Evolutionary conservation across 164 flowering plant species (phyloP).

Genomic region (Pachysandra terminalis): DNA sequence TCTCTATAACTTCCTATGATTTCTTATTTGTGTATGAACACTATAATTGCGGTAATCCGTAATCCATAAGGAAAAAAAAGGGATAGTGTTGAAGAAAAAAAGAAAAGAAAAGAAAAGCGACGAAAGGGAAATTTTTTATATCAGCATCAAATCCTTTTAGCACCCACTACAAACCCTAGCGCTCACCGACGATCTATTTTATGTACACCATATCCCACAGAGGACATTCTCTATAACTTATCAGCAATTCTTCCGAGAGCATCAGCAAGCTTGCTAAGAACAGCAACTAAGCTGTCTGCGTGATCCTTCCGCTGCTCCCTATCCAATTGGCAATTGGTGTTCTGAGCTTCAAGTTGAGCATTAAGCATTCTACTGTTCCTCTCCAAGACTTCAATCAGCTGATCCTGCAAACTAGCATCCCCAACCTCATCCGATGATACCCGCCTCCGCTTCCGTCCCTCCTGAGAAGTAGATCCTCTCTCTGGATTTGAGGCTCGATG

Average conservation of each 20-base stretch:
- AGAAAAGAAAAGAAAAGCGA: not conserved
- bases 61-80: too few relatives aligned
- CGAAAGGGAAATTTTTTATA: not conserved
- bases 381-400: conserved; percentile 57
- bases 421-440: conserved; percentile 27
- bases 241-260: conserved; percentile 79
- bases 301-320: conserved; percentile 68
- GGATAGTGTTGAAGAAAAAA: not conserved
- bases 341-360: conserved; percentile 72
- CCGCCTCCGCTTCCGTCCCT: conserved; percentile 57
- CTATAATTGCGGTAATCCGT: not conserved
- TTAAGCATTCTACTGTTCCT: conserved; percentile 54
- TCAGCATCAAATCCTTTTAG: not conserved
- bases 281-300: conserved; percentile 50
- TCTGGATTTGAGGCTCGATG: conserved; percentile 45
- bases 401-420: conserved; percentile 38
- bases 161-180: not conserved
- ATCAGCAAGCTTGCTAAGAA: conserved; percentile 78
- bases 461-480: conserved; percentile 48
- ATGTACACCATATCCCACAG: conserved; percentile 26
- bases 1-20: too few relatives aligned
- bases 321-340: conserved; percentile 48
- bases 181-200: not conserved
- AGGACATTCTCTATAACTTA: conserved; percentile 42
- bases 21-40: conserved; percentile 1